Evolutionary conservation across 1,139 yeast species (phyloP).

Genomic region (Debaryomyces psychrophilus): DNA sequence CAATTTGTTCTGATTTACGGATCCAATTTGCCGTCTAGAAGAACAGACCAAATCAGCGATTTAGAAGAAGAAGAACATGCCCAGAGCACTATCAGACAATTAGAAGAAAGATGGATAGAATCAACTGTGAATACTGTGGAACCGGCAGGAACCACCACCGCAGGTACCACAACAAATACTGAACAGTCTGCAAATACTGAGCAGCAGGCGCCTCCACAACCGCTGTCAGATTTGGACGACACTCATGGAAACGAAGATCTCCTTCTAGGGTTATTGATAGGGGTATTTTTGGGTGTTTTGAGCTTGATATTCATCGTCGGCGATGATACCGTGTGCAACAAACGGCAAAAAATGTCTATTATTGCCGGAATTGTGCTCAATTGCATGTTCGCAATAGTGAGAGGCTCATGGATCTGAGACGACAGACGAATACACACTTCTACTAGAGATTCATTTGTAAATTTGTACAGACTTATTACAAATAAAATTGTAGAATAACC

Average conservation of each 20-base stretch:
- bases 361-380: constrained; percentile 64
- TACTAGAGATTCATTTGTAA: too few species aligned
- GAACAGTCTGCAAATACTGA: constrained; percentile 11
- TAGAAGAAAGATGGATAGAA: constrained; percentile 92
- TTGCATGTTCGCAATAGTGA: constrained; percentile 56
- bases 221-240: constrained; percentile 36
- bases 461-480: too few species aligned
- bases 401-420: constrained; percentile 49
- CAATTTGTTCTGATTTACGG: constrained; percentile 71
- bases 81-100: constrained; percentile 51
- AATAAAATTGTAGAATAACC: too few species aligned
- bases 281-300: constrained; percentile 65
- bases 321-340: constrained; percentile 60
- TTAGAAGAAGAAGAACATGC: constrained; percentile 46
- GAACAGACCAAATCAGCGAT: constrained; percentile 36
- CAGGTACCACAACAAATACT: constrained; percentile 11
- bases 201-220: constrained; percentile 24
- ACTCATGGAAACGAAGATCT: constrained; percentile 56
- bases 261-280: constrained; percentile 63
- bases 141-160: constrained; percentile 12
- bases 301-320: constrained; percentile 58
- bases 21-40: constrained; percentile 13
- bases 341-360: constrained; percentile 63
- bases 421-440: background rate
- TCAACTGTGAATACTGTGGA: constrained; percentile 55